Percentiles rank a stretch among this genome's conserved stretches.
Conservation (phyloP, 768 basidiomycete genomes). For the Leccinum incarnatum region DNA sequence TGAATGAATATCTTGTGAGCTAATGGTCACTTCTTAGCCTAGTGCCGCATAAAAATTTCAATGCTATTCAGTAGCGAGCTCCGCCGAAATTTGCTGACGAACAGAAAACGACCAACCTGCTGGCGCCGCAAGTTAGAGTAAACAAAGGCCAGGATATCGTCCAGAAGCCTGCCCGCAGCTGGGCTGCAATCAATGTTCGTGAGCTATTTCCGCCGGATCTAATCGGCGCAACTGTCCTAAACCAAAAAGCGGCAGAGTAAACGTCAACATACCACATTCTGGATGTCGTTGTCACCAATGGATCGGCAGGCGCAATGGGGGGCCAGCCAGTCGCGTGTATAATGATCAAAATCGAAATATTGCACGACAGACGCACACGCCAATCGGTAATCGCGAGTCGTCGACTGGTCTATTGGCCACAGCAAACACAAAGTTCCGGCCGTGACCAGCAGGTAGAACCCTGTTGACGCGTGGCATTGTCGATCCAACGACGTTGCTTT, state of each 20-base stretch:
- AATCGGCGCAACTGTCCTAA: conserved; percentile 21
- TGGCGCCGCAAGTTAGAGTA: conserved; percentile 1
- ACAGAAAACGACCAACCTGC: neutral
- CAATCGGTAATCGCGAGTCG: neutral
- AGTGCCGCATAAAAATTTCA: neutral
- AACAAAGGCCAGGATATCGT: conserved; percentile 3
- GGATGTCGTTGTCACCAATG: neutral
- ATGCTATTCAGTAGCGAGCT: conserved; percentile 1
- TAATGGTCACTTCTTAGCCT: neutral
- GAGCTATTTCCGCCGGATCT: conserved; percentile 26
- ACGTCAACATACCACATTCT: conserved; percentile 12
- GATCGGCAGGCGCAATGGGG: conserved; percentile 1
- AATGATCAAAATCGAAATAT: neutral
- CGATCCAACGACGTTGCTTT: conserved; percentile 9
- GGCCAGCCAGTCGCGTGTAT: neutral
- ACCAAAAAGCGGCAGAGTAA: conserved; percentile 3
- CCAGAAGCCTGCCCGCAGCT: conserved; percentile 1
- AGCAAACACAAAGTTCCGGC: conserved; percentile 1
- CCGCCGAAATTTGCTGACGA: neutral
- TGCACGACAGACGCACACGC: neutral
- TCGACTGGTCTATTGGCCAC: neutral
- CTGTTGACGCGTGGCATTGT: conserved; percentile 9
- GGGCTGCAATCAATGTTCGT: conserved; percentile 7
- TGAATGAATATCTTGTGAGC: neutral
- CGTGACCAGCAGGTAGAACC: neutral